Conservation (phyloP, 768 basidiomycete species). For the Tephrocybe sp. region DNA sequence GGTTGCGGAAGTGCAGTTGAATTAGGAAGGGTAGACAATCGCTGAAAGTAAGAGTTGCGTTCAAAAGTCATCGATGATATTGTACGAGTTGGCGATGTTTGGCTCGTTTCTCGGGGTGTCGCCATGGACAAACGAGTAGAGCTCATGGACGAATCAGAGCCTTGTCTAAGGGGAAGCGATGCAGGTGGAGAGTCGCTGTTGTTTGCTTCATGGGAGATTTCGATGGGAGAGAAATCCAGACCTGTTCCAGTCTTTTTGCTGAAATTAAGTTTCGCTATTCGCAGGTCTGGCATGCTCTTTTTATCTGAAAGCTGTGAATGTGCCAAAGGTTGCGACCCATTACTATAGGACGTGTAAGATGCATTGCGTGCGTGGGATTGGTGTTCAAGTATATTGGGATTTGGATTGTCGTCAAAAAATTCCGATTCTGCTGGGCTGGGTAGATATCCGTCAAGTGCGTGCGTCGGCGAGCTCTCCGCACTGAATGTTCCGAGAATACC, state of each 20-base stretch:
- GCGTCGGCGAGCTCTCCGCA: constrained; percentile 41
- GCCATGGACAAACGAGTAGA: constrained; percentile 23
- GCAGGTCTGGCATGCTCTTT: constrained; percentile 86
- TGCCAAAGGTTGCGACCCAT: constrained; percentile 32
- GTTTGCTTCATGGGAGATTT: constrained; percentile 10
- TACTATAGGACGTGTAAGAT: constrained; percentile 53
- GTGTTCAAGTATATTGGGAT: constrained; percentile 14
- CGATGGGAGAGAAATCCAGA: constrained; percentile 8
- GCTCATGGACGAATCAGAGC: constrained; percentile 40
- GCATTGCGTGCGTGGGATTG: constrained; percentile 47
- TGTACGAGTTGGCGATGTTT: constrained; percentile 30
- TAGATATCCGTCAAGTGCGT: constrained; percentile 51
- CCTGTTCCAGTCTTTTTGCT: constrained; percentile 25
- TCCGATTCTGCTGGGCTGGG: constrained; percentile 59
- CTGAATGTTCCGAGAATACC: constrained; percentile 41
- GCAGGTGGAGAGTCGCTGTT: constrained; percentile 34
- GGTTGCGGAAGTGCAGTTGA: constrained; percentile 67
- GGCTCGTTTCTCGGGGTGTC: constrained; percentile 25
- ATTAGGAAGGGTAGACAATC: constrained; percentile 77
- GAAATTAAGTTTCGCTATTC: constrained; percentile 45
- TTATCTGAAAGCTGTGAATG: constrained; percentile 49
- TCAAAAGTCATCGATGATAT: constrained; percentile 70
- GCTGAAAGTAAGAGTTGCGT: constrained; percentile 90
- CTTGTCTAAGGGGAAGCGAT: constrained; percentile 42
- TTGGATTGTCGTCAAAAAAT: constrained; percentile 41